These are phyloP conservation scores for Claviceps purpurea DNA, from an alignment of 2,329 filamentous ascomycete genomes.

Conservation along the genomic window DNA sequence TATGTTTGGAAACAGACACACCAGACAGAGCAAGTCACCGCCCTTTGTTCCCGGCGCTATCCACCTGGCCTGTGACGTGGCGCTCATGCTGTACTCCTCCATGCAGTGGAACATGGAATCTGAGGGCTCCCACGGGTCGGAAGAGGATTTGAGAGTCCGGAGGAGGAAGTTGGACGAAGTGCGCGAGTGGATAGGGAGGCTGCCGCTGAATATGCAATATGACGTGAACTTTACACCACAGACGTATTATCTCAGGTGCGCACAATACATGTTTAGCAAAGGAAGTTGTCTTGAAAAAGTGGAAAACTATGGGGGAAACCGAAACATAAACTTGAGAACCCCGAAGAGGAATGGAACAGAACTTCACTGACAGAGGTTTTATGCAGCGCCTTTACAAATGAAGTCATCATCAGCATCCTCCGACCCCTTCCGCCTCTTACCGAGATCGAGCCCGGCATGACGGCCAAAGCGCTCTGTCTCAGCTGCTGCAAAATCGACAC, in stretches of 20 bases:
- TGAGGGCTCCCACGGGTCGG: neutral
- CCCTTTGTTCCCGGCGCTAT: conserved; percentile 7
- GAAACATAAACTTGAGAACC: no score
- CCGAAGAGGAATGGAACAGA: neutral
- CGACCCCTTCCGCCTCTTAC: conserved; percentile 2
- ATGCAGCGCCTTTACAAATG: conserved; percentile 6
- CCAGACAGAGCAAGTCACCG: neutral
- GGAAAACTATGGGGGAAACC: no score
- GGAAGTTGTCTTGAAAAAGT: no score
- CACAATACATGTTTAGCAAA: neutral
- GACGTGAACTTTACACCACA: conserved; percentile 9
- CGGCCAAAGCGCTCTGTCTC: conserved; percentile 5
- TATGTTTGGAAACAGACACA: conserved; percentile 5
- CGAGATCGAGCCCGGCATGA: conserved; percentile 5
- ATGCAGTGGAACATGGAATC: conserved; percentile 7
- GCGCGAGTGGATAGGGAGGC: conserved; percentile 3
- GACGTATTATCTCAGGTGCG: conserved; percentile 8
- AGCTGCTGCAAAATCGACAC: conserved; percentile 5
- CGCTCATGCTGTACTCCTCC: conserved; percentile 7
- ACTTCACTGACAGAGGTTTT: neutral
- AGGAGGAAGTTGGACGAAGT: conserved; percentile 1
- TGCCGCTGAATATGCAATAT: conserved; percentile 6
- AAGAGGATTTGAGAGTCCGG: conserved; percentile 4
- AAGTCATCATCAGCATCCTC: conserved; percentile 8
- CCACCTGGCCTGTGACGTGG: conserved; percentile 7